Evolutionary conservation across 192 early-diverging fungal species (phyloP).

Genomic region (Gonapodya sp.): DNA sequence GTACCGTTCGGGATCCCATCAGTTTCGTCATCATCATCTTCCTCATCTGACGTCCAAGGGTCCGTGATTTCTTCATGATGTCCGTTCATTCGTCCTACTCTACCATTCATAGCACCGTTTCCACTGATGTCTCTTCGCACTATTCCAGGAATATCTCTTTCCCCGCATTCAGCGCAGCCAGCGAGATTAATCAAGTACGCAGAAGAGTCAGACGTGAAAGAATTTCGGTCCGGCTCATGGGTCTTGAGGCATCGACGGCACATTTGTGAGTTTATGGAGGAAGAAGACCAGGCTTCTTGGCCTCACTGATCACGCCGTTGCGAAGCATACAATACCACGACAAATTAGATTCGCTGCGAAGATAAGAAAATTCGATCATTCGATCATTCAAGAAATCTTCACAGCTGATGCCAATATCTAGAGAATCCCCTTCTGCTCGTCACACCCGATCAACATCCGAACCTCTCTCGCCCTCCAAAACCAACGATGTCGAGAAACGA

Average conservation of each 20-base stretch:
- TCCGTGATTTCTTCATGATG: too few species aligned
- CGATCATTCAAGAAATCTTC: too few species aligned
- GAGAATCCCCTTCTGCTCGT: background rate
- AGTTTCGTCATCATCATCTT: too few species aligned
- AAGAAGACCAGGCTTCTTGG: background rate
- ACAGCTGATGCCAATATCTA: background rate
- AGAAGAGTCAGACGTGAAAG: background rate
- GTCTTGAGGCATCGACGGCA: background rate
- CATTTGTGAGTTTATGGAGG: background rate
- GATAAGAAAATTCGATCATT: too few species aligned
- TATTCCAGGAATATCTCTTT: background rate
- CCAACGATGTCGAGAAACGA: background rate
- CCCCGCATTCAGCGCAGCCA: background rate
- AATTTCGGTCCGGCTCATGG: background rate
- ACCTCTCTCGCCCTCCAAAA: background rate
- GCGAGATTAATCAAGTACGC: background rate
- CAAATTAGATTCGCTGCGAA: too few species aligned
- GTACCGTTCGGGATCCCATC: too few species aligned
- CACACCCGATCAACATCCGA: background rate
- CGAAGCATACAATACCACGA: too few species aligned
- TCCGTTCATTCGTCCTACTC: too few species aligned
- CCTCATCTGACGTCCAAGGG: too few species aligned
- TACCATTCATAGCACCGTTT: too few species aligned
- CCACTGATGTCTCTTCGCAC: too few species aligned
- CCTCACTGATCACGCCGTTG: background rate